Conservation (phyloP, 2,329 filamentous ascomycete genomes). For the Pleurostoma richardsiae region DNA sequence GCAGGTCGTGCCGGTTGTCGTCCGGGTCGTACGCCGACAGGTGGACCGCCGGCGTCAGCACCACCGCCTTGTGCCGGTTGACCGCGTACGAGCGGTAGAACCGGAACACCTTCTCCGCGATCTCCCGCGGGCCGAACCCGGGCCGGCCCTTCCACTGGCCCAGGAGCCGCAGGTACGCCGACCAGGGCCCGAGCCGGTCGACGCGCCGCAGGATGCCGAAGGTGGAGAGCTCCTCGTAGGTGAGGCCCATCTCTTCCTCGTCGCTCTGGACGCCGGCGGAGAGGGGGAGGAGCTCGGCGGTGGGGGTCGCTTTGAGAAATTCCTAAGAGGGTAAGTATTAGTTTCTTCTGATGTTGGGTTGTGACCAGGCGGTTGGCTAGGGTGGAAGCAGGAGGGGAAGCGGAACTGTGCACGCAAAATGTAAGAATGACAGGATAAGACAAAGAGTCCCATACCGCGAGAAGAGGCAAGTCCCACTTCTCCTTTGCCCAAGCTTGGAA, state of each 20-base stretch:
- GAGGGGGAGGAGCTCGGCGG: conserved; percentile 43
- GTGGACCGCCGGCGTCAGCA: conserved; percentile 53
- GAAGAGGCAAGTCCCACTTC: conserved; percentile 56
- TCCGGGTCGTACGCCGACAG: conserved; percentile 29
- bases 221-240: conserved; percentile 32
- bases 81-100: conserved; percentile 50
- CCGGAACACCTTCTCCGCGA: conserved; percentile 36
- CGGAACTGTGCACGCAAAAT: too few species aligned
- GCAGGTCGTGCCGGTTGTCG: conserved; percentile 32
- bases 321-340: conserved; percentile 18
- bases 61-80: conserved; percentile 62
- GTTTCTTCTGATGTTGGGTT: too few species aligned
- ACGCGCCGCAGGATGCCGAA: conserved; percentile 34
- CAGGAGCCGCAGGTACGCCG: conserved; percentile 30
- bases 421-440: too few species aligned
- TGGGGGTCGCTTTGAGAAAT: conserved; percentile 56
- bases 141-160: conserved; percentile 27
- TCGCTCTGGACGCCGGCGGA: conserved; percentile 33
- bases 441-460: conserved; percentile 24
- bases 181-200: conserved; percentile 34
- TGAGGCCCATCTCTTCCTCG: conserved; percentile 37
- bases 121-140: conserved; percentile 23
- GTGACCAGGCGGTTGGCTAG: too few species aligned
- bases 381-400: too few species aligned
- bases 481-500: conserved; percentile 56